Evolutionary conservation across 148 eudicot species (phyloP).

Genomic region (Simmondsia chinensis): DNA sequence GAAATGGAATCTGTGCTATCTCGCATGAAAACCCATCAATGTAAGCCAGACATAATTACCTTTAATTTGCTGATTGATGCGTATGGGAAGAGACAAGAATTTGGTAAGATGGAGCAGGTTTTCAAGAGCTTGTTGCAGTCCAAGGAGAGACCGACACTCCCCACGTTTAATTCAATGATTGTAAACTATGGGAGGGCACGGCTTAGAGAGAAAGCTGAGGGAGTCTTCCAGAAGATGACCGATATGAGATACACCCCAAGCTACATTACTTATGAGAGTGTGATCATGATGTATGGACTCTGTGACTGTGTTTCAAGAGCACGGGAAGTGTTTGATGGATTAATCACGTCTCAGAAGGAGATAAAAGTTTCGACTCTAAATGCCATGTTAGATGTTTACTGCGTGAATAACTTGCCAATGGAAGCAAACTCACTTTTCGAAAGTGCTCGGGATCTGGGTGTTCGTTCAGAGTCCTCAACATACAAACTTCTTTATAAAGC

Average conservation of each 20-base stretch:
- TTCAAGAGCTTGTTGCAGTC: conserved; percentile 72
- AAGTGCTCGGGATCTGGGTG: conserved; percentile 26
- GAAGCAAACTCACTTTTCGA: conserved; percentile 73
- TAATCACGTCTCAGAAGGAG: conserved; percentile 45
- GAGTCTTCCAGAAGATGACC: conserved; percentile 41
- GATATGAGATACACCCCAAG: conserved; percentile 66
- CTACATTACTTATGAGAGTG: conserved; percentile 71
- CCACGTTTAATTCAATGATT: conserved; percentile 93
- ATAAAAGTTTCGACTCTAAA: conserved; percentile 70
- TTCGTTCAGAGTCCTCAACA: conserved; percentile 51
- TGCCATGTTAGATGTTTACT: conserved; percentile 88
- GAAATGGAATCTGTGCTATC: conserved; percentile 82
- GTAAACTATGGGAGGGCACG: conserved; percentile 90
- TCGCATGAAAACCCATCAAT: conserved; percentile 62
- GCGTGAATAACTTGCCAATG: conserved; percentile 60
- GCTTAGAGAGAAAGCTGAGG: conserved; percentile 81
- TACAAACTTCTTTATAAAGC: conserved; percentile 91
- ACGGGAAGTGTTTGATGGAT: conserved; percentile 54
- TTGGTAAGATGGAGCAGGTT: conserved; percentile 93
- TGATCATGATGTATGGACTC: conserved; percentile 76
- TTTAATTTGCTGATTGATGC: conserved; percentile 84
- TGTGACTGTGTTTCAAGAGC: conserved; percentile 75
- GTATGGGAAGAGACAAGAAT: conserved; percentile 85
- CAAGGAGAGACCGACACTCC: conserved; percentile 73
- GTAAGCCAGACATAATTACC: conserved; percentile 79